Base-by-base conservation (phyloP, 208 protist genomes). In the Phytomonas francai region DNA sequence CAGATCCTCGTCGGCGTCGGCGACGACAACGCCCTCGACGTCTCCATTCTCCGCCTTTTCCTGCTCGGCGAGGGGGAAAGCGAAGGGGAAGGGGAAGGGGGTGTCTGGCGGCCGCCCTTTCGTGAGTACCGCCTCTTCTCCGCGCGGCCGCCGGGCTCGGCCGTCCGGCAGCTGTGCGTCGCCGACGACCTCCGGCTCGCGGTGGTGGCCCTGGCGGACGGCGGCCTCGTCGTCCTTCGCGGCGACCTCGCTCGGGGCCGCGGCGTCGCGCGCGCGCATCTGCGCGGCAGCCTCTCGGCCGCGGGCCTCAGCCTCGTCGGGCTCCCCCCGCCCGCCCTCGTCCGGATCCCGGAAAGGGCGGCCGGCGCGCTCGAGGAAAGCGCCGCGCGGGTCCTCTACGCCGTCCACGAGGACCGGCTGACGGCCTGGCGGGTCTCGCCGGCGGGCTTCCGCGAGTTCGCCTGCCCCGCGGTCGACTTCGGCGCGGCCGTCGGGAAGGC, bases 141-240 rank as follows among this genome's bases (percentile, higher is more conserved):
- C 3, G 33, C 33, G 33, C 33, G 33, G 33, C 33, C 33, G 33
- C 5, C n/a, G n/a, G n/a, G n/a, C n/a, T n/a, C 33, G 33, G 33
- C 33, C 33, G 5, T 36, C 33, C n/a, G n/a, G n/a, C n/a, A n/a
- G n/a, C n/a, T n/a, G n/a, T 36, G 33, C 33, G 33, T 36, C 19
- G 62, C 12, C 25, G 63, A 68, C 28, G 63, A 69, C 39, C 61
- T 68, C 30, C 67, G 63, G 0, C 67, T 72, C 1, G 67, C 92
- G 39, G 93, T 88, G 0, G 63, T 98, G 31, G 94, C 89, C 30
- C 81, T 97, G 31, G 81, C 73, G 28, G 89, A 90, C 71, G 84
- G 91, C n/a, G 83, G 89, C 19, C 86, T 97, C 28, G 64, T 95
- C 4, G 33, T 97, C 39, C 61, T 88, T 29, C 65, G 33, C 12